These are phyloP conservation scores for Colletotrichum sp. DNA, from an alignment of 2,329 filamentous ascomycete species.

Conservation along the genomic window DNA sequence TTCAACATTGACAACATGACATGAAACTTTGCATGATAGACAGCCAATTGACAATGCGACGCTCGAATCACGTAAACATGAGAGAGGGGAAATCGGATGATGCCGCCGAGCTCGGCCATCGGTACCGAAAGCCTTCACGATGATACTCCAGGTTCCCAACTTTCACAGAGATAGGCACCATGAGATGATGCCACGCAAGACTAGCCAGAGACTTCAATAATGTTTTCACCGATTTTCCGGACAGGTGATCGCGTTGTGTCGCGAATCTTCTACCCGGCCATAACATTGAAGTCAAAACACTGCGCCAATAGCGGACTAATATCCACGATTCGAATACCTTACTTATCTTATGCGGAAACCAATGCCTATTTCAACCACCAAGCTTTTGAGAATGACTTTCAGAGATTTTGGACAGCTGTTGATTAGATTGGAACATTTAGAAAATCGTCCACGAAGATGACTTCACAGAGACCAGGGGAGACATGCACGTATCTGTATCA, in stretches of 20 bases:
- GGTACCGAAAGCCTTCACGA: background rate
- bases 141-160: background rate
- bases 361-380: background rate
- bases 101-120: background rate
- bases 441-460: background rate
- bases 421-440: background rate
- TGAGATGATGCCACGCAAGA: rapidly evolving
- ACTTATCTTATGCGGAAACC: rapidly evolving
- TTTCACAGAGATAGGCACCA: background rate
- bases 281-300: rapidly evolving
- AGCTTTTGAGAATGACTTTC: rapidly evolving
- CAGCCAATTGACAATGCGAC: background rate
- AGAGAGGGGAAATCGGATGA: background rate
- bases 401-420: rapidly evolving
- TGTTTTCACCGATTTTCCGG: rapidly evolving
- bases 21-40: background rate
- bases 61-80: background rate
- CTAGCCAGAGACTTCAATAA: rapidly evolving
- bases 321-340: background rate
- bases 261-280: background rate
- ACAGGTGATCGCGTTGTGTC: rapidly evolving
- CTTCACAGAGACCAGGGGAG: background rate
- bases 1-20: background rate
- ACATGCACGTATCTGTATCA: background rate
- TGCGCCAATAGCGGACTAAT: rapidly evolving